Conservation (phyloP, 768 basidiomycete genomes). For the Termitomyces sp. region DNA sequence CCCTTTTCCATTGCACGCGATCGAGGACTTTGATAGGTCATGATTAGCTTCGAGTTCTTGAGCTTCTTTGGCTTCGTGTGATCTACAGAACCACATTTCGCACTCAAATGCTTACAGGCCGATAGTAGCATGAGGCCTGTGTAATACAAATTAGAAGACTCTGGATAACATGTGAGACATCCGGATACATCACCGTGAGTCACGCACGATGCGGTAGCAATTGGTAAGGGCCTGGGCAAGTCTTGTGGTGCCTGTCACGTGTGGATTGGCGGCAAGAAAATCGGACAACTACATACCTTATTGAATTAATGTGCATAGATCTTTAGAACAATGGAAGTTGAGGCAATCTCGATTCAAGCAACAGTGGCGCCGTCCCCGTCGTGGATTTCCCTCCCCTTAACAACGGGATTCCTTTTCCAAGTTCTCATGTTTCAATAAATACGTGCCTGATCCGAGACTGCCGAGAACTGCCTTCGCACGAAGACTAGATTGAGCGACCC, state of each 20-base stretch:
- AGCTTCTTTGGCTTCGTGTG: neutral
- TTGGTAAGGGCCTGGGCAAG: neutral
- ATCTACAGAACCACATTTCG: neutral
- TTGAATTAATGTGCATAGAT: neutral
- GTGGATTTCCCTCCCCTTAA: neutral
- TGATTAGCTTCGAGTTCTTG: neutral
- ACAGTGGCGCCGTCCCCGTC: neutral
- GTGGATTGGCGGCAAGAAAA: neutral
- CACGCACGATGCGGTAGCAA: no score
- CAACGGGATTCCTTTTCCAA: neutral
- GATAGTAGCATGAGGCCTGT: neutral
- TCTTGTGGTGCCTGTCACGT: neutral
- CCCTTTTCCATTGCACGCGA: slow-evolving; percentile 3
- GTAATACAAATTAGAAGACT: neutral
- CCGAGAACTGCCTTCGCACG: neutral
- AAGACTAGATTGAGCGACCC: neutral
- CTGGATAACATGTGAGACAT: neutral
- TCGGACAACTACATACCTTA: neutral
- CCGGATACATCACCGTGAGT: neutral
- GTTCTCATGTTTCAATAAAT: neutral
- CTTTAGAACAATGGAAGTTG: neutral
- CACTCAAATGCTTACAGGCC: neutral
- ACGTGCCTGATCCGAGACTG: neutral
- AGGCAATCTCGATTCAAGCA: neutral
- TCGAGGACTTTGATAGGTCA: slow-evolving; percentile 5